Evolutionary conservation across 2,329 filamentous ascomycete genomes (phyloP), one percentile per base, ranked within the genome.

Genomic region (Dactylellina cionopaga): DNA sequence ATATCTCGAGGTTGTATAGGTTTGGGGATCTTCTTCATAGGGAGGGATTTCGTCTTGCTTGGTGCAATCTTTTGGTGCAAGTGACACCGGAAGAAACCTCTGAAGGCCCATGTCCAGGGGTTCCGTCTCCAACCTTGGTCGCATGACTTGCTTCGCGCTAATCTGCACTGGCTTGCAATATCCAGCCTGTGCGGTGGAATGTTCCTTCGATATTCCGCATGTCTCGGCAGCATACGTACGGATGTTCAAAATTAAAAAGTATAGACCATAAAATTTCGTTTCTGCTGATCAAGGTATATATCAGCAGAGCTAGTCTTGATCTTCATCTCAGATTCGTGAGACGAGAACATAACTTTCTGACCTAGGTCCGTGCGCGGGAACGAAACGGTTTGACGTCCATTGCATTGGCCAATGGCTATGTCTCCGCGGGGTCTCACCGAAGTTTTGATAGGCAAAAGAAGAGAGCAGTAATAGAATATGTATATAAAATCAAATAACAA

Each of bases 41-140:
- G 55, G 65, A 62, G 65, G 56, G 56, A 69, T 69, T 63, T 70
- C 55, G 59, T 52, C 66, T 64, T 71, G 66, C 66, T 64, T 51
- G n/a, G 49, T 58, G 52, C 58, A 70, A 47, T 63, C 58, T 63
- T 64, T 64, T 64, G 44, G 58, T 71, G 58, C 51, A 64, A 71
- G 56, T 71, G 51, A 63, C 66, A 49, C 66, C 66, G 66, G 66
- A 59, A 71, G 51, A 64, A 71, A 71, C 66, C 43, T 46, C 44
- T 19, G 44, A 60, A 41, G 33, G 46, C 66, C 66, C 66, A 59
- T 71, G 66, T 71, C 58, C 66, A 71, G 66, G 66, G 66, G 66
- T 71, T 71, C 66, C 66, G 66, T 71, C 66, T 71, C 66, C 58
- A 71, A 71, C 58, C 66, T 71, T 71, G 66, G 66, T 64, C 66